phyloP scores from a whole-genome alignment of 192 early-diverging fungal species.

The Entomortierella parvispora region DNA sequence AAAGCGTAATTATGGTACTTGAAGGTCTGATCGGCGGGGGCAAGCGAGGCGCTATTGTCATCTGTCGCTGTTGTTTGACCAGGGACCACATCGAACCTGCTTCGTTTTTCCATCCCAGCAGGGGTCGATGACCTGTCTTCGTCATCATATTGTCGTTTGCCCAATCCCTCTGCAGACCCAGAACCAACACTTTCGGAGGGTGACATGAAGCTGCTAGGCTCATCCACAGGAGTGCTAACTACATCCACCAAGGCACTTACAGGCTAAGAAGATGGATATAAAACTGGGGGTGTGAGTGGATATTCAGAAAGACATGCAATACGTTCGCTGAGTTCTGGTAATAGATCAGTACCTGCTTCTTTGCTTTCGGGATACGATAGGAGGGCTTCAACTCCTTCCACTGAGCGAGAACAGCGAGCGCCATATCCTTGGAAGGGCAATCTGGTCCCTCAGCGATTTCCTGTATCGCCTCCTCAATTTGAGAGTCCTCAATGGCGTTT shows the following conservation, averaged over 20 bases:
- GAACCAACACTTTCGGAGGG: slow-evolving; percentile 45
- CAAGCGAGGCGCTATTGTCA: slow-evolving; percentile 5
- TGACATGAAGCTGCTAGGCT: slow-evolving; percentile 40
- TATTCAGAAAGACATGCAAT: too few species aligned
- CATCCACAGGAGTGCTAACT: slow-evolving; percentile 23
- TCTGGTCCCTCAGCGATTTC: slow-evolving; percentile 60
- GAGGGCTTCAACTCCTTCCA: slow-evolving; percentile 64
- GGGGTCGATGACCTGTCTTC: slow-evolving; percentile 49
- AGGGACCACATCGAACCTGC: slow-evolving; percentile 23
- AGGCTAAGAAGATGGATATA: slow-evolving; percentile 13
- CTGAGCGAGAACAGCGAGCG: slow-evolving; percentile 57
- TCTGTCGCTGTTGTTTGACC: slow-evolving; percentile 15
- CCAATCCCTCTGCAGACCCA: slow-evolving; percentile 39
- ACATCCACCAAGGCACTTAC: slow-evolving; percentile 8
- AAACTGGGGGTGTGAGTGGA: too few species aligned
- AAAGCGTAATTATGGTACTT: slow-evolving; percentile 25
- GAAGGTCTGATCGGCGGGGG: slow-evolving; percentile 13
- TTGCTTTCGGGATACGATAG: slow-evolving; percentile 67
- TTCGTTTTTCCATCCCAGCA: slow-evolving; percentile 46
- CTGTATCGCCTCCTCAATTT: slow-evolving; percentile 74
- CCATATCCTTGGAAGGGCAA: slow-evolving; percentile 55
- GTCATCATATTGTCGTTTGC: slow-evolving; percentile 47
- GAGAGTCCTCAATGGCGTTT: slow-evolving; percentile 83
- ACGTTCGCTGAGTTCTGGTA: too few species aligned
- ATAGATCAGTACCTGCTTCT: slow-evolving; percentile 48